A percentile compares a stretch with the other conserved stretches of the same genome.
Evolutionary conservation across 257 asterid species (phyloP).

Genomic region (Solanum sparsipilum): DNA sequence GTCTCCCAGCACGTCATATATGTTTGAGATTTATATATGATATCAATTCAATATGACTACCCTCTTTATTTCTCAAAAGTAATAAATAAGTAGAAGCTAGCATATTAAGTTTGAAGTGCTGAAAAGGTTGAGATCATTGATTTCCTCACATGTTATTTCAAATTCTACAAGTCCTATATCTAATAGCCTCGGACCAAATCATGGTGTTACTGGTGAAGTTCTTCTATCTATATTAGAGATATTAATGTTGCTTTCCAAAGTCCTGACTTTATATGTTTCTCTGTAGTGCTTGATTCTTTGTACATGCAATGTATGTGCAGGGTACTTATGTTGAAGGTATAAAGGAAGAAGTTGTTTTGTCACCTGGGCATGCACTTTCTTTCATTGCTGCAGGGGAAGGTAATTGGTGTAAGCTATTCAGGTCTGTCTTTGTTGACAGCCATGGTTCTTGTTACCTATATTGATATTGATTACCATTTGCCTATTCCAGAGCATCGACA

Average conservation of each 20-base stretch:
- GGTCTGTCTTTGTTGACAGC: neutral
- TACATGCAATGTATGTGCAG: slow-evolving; percentile 26
- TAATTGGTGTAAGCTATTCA: slow-evolving; percentile 7
- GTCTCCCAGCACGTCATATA: neutral
- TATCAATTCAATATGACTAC: neutral
- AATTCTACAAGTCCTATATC: neutral
- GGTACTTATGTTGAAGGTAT: slow-evolving; percentile 99
- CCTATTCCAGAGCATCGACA: slow-evolving; percentile 90
- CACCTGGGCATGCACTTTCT: slow-evolving; percentile 99
- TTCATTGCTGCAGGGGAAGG: slow-evolving; percentile 99
- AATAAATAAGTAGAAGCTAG: neutral
- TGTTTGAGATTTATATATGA: neutral
- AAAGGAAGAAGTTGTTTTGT: slow-evolving; percentile 95
- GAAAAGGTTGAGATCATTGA: neutral
- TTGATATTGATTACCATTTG: slow-evolving; percentile 7
- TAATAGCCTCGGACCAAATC: neutral
- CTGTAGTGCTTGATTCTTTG: neutral
- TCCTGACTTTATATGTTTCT: neutral
- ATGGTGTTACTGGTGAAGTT: neutral
- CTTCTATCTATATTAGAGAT: neutral
- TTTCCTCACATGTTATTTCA: neutral
- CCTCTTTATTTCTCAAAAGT: neutral
- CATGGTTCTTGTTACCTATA: neutral
- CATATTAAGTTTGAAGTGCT: neutral
- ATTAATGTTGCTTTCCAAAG: neutral